These are phyloP conservation scores for Cladophialophora yegresii DNA, from an alignment of 2,329 filamentous ascomycete genomes.

Conservation along the genomic window DNA sequence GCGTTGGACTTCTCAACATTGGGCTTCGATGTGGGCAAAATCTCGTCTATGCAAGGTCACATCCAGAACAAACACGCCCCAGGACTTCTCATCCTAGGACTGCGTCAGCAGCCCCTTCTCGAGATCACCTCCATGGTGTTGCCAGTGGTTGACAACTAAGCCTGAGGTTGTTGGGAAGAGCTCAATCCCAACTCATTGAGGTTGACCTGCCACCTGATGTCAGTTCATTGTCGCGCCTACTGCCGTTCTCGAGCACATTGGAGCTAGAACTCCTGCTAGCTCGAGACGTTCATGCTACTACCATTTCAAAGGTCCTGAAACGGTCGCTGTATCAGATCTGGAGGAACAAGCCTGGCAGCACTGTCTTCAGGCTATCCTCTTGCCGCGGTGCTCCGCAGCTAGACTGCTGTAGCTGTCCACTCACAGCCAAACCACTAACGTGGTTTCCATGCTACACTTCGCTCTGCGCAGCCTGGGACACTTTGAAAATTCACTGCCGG, in stretches of 20 bases:
- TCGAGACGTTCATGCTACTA: not conserved
- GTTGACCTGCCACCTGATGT: not conserved
- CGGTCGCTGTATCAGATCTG: not conserved
- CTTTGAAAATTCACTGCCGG: not conserved
- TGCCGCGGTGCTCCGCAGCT: not conserved
- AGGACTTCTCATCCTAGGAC: not conserved
- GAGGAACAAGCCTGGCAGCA: not conserved
- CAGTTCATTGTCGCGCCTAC: not conserved
- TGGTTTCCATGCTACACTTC: not conserved
- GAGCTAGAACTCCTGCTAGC: no score
- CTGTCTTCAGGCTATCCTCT: not conserved
- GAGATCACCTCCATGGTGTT: not conserved
- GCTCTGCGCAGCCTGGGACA: not conserved
- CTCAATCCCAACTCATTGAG: not conserved
- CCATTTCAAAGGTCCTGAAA: not conserved
- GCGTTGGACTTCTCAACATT: not conserved
- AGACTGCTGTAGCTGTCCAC: not conserved
- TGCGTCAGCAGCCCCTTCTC: not conserved
- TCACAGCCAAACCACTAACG: not conserved
- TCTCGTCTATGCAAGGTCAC: not conserved
- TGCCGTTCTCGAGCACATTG: not conserved
- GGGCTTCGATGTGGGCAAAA: not conserved
- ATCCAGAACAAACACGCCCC: not conserved
- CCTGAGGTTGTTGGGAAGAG: not conserved
- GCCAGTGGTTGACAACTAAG: not conserved